Percentiles rank a stretch among this genome's conserved stretches.
phyloP scores from a whole-genome alignment of 2,329 filamentous ascomycete species.

The Trichoderma brevicompactum region DNA sequence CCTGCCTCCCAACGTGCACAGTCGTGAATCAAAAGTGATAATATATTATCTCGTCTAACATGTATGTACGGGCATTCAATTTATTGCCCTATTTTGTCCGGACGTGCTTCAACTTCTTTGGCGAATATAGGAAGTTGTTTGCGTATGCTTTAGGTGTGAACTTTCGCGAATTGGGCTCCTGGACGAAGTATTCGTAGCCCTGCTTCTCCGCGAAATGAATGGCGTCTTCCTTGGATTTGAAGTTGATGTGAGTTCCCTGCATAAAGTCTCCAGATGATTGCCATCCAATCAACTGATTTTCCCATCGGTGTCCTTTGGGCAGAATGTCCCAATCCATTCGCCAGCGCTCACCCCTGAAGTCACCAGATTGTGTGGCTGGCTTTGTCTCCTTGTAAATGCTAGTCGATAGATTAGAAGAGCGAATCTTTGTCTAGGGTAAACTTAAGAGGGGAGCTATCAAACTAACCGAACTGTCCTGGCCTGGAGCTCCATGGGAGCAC shows the following conservation, averaged over 20 bases:
- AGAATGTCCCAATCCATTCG: conserved; percentile 99
- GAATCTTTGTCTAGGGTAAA: neutral
- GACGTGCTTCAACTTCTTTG: conserved; percentile 85
- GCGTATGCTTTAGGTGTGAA: conserved; percentile 93
- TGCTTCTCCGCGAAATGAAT: conserved; percentile 97
- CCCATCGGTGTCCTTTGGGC: conserved; percentile 92
- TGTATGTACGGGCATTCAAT: neutral
- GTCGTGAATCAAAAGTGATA: neutral
- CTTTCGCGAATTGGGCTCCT: conserved; percentile 89
- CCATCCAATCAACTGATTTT: conserved; percentile 98
- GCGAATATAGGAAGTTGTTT: conserved; percentile 89
- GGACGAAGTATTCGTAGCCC: conserved; percentile 98
- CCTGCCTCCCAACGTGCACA: neutral
- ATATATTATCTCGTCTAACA: neutral
- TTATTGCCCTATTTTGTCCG: conserved; percentile 68
- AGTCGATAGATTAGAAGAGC: neutral
- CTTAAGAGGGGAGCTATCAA: neutral
- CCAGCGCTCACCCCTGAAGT: conserved; percentile 84
- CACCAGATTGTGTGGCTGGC: conserved; percentile 93
- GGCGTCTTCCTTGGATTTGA: conserved; percentile 92
- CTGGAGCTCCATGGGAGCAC: conserved; percentile 91
- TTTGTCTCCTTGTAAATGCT: conserved; percentile 94
- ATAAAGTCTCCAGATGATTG: conserved; percentile 93
- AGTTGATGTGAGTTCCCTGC: conserved; percentile 90
- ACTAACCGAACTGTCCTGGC: conserved; percentile 88